Evolutionary conservation across 768 basidiomycete species (phyloP).

Genomic region (Rhizopogon vesiculosus): DNA sequence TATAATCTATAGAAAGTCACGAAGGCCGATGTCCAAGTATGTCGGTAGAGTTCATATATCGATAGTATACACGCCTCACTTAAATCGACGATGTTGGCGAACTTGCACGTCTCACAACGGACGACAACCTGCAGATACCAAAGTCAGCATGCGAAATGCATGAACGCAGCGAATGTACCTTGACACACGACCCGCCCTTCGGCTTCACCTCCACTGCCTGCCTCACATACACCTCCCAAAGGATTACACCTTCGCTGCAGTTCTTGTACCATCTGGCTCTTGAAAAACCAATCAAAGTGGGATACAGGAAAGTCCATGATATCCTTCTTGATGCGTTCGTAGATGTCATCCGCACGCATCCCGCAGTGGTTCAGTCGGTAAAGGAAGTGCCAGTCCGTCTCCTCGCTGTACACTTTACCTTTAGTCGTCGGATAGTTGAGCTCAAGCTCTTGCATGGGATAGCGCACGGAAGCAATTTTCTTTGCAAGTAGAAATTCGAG

Average conservation of each 20-base stretch:
- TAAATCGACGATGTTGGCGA: too few species aligned
- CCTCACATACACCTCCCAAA: slow-evolving; percentile 66
- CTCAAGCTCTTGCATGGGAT: slow-evolving; percentile 96
- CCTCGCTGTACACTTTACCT: slow-evolving; percentile 94
- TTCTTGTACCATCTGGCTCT: slow-evolving; percentile 87
- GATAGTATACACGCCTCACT: too few species aligned
- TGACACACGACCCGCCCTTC: slow-evolving; percentile 54
- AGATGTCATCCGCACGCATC: slow-evolving; percentile 83
- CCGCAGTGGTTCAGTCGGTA: slow-evolving; percentile 89
- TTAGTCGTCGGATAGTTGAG: slow-evolving; percentile 94
- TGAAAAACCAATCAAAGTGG: slow-evolving; percentile 98
- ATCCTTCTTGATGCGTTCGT: slow-evolving; percentile 94
- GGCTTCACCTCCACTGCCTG: slow-evolving; percentile 64
- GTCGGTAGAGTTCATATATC: slow-evolving; percentile 45
- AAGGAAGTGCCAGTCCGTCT: slow-evolving; percentile 93
- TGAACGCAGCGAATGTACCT: slow-evolving; percentile 38
- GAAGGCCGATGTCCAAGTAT: slow-evolving; percentile 5
- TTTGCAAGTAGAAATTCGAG: slow-evolving; percentile 71
- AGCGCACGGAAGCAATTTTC: slow-evolving; percentile 79
- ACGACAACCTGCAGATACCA: too few species aligned
- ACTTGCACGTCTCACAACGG: too few species aligned
- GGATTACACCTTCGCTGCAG: slow-evolving; percentile 86
- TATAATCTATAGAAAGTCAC: background rate
- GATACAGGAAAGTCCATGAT: slow-evolving; percentile 96
- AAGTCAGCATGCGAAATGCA: background rate